Conservation (phyloP, 1,284 basidiomycete species). For the Apiotrichum akiyoshidainum region DNA sequence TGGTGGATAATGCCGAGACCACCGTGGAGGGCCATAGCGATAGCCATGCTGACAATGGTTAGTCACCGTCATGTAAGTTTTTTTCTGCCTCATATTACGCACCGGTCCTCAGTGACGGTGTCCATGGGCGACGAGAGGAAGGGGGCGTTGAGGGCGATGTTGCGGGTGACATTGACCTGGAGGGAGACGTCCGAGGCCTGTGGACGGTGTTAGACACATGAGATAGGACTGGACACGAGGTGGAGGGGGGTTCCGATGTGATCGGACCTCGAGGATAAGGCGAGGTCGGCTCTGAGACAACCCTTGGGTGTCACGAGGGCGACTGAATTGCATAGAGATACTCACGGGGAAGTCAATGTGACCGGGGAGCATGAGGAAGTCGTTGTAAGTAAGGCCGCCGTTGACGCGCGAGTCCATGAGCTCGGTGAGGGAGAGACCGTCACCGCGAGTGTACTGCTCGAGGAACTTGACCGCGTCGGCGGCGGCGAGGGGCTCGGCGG, state of each 20-base stretch:
- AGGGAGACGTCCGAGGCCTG: constrained; percentile 64
- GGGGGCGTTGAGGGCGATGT: constrained; percentile 89
- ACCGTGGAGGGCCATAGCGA: constrained; percentile 88
- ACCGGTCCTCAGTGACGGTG: constrained; percentile 90
- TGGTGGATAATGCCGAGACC: constrained; percentile 99
- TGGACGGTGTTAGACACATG: constrained; percentile 12
- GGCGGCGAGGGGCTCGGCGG: constrained; percentile 27
- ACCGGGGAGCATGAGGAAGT: constrained; percentile 89
- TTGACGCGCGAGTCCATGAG: constrained; percentile 86
- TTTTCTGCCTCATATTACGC: constrained; percentile 10
- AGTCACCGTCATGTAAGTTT: constrained; percentile 4
- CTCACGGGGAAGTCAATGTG: constrained; percentile 90
- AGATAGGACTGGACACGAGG: background rate
- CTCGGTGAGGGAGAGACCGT: constrained; percentile 81
- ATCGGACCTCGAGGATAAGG: background rate
- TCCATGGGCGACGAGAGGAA: constrained; percentile 99
- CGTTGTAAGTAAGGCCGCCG: constrained; percentile 96
- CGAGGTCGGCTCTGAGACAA: too few species aligned
- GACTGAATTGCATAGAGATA: background rate
- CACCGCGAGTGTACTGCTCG: constrained; percentile 66
- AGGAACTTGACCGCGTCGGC: constrained; percentile 67
- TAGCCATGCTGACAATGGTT: constrained; percentile 68
- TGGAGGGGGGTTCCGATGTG: background rate
- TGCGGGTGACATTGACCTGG: constrained; percentile 82
- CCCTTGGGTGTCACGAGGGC: too few species aligned